Evolutionary conservation across 805 yeast species (phyloP), one percentile per base, ranked within the genome.

Genomic region (Isabelozyma heimii): DNA sequence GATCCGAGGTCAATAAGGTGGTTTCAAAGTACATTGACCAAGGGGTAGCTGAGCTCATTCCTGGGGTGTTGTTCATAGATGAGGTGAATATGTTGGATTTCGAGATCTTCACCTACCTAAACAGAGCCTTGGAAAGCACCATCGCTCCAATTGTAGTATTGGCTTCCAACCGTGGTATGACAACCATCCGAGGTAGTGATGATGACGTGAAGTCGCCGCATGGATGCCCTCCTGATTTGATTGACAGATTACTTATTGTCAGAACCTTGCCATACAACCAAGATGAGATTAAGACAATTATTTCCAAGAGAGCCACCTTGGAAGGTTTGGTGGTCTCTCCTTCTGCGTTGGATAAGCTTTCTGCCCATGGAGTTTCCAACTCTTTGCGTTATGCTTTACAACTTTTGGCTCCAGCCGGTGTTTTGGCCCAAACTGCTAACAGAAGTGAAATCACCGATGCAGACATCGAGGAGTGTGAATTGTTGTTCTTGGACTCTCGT

Each of bases 81-180:
- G 99, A 94, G 73, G 97, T 91, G 45, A 97, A 94, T 72, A 94
- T 94, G 98, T 82, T 94, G 55, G 99, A 94, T 69, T 87, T 94
- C 60, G 99, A 94, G 70, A 85, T 97, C 61, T 94, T 94, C 65
- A 88, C 98, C 14, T 94, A 89, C 69, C 81, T 94, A 59, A 94
- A 94, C 73, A 83, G 96, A 55, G 98, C 98, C 8, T 77, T 94
- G 54, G 99, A 94, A 70, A 85, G 91, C 45, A 74, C 87, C 26
- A 88, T 94, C 64, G 92, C 97, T 2, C 99, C 99, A 42, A 82
- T 94, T 48, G 99, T 94, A 35, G 91, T 94, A 2, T 80, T 94
- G 66, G 99, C 99, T 35, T 90, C 98, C 6, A 94, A 94, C 72
- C 82, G 97, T 67, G 99, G 99, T 50, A 75, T 89, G 74, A 88